phyloP scores from a whole-genome alignment of 1,284 basidiomycete species.

The Trichosporon sp. region DNA sequence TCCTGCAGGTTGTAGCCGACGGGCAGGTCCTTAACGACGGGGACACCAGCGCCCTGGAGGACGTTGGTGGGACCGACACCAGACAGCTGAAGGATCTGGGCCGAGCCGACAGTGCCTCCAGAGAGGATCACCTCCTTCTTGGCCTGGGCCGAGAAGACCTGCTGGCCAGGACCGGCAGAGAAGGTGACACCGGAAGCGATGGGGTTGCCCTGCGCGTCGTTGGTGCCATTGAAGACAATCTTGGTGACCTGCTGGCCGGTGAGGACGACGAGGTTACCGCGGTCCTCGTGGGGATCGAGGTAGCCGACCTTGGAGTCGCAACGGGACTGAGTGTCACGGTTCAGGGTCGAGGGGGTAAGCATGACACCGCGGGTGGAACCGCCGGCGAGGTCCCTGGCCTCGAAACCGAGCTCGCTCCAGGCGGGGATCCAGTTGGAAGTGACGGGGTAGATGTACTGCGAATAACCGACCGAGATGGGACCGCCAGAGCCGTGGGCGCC shows the following conservation, averaged over 20 bases:
- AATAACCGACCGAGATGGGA: slow-evolving; percentile 58
- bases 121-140: slow-evolving; percentile 60
- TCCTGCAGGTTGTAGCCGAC: slow-evolving; percentile 78
- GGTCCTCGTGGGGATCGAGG: slow-evolving; percentile 65
- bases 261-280: slow-evolving; percentile 66
- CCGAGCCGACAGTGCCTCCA: slow-evolving; percentile 67
- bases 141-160: slow-evolving; percentile 60
- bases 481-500: slow-evolving; percentile 60
- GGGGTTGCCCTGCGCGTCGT: slow-evolving; percentile 56
- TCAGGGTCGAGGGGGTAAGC: slow-evolving; percentile 67
- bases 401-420: slow-evolving; percentile 60
- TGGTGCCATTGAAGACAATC: slow-evolving; percentile 64
- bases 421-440: slow-evolving; percentile 62
- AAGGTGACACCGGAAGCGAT: slow-evolving; percentile 66
- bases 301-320: slow-evolving; percentile 71
- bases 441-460: slow-evolving; percentile 59
- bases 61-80: slow-evolving; percentile 70
- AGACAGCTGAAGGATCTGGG: slow-evolving; percentile 69
- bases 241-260: slow-evolving; percentile 66
- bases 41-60: slow-evolving; percentile 62
- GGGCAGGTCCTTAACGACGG: slow-evolving; percentile 61
- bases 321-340: slow-evolving; percentile 66
- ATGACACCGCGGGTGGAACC: slow-evolving; percentile 48
- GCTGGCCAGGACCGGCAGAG: slow-evolving; percentile 53
- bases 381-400: slow-evolving; percentile 55